phyloP scores from a whole-genome alignment of 352 stramenopile genomes.

The Phytophthora hibernalis region DNA sequence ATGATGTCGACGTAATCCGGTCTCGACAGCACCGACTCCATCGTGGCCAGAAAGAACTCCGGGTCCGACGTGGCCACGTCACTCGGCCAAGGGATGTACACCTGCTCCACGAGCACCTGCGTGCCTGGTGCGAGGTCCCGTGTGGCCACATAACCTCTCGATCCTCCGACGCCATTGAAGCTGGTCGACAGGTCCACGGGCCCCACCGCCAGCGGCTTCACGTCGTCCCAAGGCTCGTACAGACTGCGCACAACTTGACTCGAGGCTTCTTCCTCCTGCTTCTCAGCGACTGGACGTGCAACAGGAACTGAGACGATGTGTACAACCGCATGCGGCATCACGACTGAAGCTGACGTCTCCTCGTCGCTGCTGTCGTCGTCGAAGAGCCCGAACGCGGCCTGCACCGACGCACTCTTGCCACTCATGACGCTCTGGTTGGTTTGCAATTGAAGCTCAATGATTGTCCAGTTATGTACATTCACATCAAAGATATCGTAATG shows the following conservation, averaged over 20 bases:
- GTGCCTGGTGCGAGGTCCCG: slow-evolving; percentile 86
- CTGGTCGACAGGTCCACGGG: slow-evolving; percentile 76
- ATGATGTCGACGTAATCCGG: slow-evolving; percentile 77
- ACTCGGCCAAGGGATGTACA: slow-evolving; percentile 90
- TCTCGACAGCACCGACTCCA: slow-evolving; percentile 82
- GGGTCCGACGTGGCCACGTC: slow-evolving; percentile 82
- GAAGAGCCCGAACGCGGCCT: slow-evolving; percentile 84
- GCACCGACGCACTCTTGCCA: slow-evolving; percentile 54
- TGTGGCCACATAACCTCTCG: slow-evolving; percentile 89
- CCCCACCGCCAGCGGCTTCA: slow-evolving; percentile 81
- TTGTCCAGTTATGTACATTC: background rate
- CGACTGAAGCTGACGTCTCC: slow-evolving; percentile 17
- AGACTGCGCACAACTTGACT: slow-evolving; percentile 40
- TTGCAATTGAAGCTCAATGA: background rate
- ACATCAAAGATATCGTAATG: background rate
- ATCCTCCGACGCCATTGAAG: slow-evolving; percentile 71
- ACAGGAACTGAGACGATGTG: slow-evolving; percentile 21
- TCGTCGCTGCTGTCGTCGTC: slow-evolving; percentile 85
- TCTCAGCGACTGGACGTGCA: background rate
- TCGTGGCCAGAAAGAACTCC: slow-evolving; percentile 89
- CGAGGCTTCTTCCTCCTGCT: slow-evolving; percentile 11
- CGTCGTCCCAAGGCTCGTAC: slow-evolving; percentile 79
- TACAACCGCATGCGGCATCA: slow-evolving; percentile 34
- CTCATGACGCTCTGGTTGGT: slow-evolving; percentile 25
- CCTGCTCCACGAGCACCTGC: slow-evolving; percentile 90